Conservation (phyloP, 2,329 filamentous ascomycete species). For the Colletotrichum liaoningense region DNA sequence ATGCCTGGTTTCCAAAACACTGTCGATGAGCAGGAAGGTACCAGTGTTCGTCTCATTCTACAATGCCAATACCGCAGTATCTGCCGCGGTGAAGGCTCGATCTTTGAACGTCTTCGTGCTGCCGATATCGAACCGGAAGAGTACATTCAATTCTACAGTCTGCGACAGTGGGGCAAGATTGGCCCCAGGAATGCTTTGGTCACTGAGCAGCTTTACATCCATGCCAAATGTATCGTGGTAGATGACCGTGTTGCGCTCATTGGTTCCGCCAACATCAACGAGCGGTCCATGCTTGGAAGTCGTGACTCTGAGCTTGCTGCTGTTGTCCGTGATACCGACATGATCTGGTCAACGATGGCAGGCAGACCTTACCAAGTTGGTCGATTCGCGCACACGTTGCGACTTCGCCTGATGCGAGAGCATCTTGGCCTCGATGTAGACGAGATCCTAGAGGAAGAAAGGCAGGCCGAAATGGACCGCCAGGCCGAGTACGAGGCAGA, state of each 20-base stretch:
- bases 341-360: constrained; percentile 92
- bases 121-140: constrained; percentile 91
- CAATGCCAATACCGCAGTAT: constrained; percentile 98
- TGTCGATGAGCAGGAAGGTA: constrained; percentile 92
- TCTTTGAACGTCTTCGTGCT: constrained; percentile 86
- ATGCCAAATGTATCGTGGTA: constrained; percentile 96
- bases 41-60: constrained; percentile 94
- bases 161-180: constrained; percentile 93
- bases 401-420: constrained; percentile 94
- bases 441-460: constrained; percentile 84
- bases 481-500: constrained; percentile 65
- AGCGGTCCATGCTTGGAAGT: constrained; percentile 92
- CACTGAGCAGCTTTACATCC: constrained; percentile 97
- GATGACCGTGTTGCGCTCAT: constrained; percentile 95
- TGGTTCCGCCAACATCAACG: constrained; percentile 98
- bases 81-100: constrained; percentile 89
- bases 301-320: constrained; percentile 94
- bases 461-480: constrained; percentile 73
- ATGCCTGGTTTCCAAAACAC: constrained; percentile 99
- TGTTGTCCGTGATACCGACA: constrained; percentile 91
- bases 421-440: constrained; percentile 97
- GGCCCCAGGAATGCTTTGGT: constrained; percentile 81
- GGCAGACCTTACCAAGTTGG: constrained; percentile 90
- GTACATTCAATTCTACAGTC: constrained; percentile 94
- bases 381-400: constrained; percentile 90